Base-by-base conservation (phyloP, 1,284 basidiomycete genomes). In the Malassezia brasiliensis region DNA sequence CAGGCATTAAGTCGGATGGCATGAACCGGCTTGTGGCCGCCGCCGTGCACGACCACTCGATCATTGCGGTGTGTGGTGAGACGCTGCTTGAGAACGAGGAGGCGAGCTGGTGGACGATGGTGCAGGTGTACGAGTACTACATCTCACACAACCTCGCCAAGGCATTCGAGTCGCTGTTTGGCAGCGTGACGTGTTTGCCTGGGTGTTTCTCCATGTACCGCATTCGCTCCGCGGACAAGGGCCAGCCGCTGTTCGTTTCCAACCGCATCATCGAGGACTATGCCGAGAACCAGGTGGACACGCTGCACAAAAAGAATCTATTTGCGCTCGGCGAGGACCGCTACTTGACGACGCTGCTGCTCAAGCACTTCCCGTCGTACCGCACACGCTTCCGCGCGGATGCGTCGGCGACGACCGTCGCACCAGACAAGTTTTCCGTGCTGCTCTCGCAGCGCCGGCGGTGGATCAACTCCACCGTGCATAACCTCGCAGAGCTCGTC, bases 381-480 rank as follows among this genome's bases (percentile, higher is more conserved):
- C 94, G 91, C 80, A 96, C 90, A 11, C 89, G 90, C 72, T 96
- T 96, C 71, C 83, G 91, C 30, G 83, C 87, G 15, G 91, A 96
- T 72, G 90, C 90, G 1, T 85, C 89, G 72, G 90, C 91, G 3
- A 60, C 63, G 62, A 77, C 77, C 17, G 62, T 70, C 1, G 75
- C 74, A 5, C 75, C 75, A 3, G 1, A 88, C 81, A 85, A 88
- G 66, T 96, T 90, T 88, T 85, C 85, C 72, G 85, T 99, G 42
- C 77, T 98, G 62, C 79, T 98, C n/a, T 94, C 90, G 10, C 93
- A 99, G 76, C 85, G 91, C 78, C 86, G 91, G 79, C 86, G 90
- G 68, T 98, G 94, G 94, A 99, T 98, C 78, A 98, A 98, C 79
- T 96, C 90, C 36, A 99, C 93, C 0, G 85, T 98, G 31, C 93